A percentile compares a stretch with the other conserved stretches of the same genome.
Conservation (phyloP, 2,329 filamentous ascomycete species). For the Neonectria ditissima region DNA sequence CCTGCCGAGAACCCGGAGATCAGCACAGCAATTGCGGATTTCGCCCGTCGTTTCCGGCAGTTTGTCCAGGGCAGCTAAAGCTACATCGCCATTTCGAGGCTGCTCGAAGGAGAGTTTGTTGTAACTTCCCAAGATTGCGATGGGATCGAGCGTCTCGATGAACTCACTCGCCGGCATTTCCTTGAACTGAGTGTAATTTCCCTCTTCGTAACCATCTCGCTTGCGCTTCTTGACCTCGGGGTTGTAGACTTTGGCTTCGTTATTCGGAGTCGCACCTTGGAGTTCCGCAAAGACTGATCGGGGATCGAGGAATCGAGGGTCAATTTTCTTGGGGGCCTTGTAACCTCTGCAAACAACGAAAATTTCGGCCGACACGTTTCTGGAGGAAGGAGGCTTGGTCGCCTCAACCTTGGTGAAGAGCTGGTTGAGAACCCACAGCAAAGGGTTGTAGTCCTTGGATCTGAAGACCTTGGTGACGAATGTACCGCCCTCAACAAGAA, state of each 20-base stretch:
- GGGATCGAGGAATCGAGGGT: slow-evolving; percentile 92
- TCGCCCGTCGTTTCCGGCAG: slow-evolving; percentile 89
- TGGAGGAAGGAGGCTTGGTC: slow-evolving; percentile 94
- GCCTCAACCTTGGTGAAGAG: slow-evolving; percentile 95
- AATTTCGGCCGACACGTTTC: slow-evolving; percentile 97
- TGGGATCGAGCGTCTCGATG: slow-evolving; percentile 92
- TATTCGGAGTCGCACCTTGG: slow-evolving; percentile 86
- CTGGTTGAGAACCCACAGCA: slow-evolving; percentile 98
- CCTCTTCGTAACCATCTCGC: slow-evolving; percentile 97
- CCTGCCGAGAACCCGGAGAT: slow-evolving; percentile 89
- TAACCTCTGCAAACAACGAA: slow-evolving; percentile 97
- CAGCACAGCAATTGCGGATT: slow-evolving; percentile 80
- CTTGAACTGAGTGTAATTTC: slow-evolving; percentile 92
- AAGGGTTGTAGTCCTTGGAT: slow-evolving; percentile 94
- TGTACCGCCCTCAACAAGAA: slow-evolving; percentile 86
- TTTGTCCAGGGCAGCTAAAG: slow-evolving; percentile 85
- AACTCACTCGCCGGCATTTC: slow-evolving; percentile 91
- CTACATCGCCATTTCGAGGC: slow-evolving; percentile 83
- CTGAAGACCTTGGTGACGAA: slow-evolving; percentile 99
- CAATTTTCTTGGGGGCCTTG: slow-evolving; percentile 93
- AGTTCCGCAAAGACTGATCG: slow-evolving; percentile 92
- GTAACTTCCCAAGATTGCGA: slow-evolving; percentile 86
- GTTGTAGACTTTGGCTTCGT: slow-evolving; percentile 98
- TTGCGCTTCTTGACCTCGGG: slow-evolving; percentile 98
- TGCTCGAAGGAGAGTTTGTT: slow-evolving; percentile 89